Conservation (phyloP, 2,329 filamentous ascomycete species). For the Tetracladium maxilliforme region DNA sequence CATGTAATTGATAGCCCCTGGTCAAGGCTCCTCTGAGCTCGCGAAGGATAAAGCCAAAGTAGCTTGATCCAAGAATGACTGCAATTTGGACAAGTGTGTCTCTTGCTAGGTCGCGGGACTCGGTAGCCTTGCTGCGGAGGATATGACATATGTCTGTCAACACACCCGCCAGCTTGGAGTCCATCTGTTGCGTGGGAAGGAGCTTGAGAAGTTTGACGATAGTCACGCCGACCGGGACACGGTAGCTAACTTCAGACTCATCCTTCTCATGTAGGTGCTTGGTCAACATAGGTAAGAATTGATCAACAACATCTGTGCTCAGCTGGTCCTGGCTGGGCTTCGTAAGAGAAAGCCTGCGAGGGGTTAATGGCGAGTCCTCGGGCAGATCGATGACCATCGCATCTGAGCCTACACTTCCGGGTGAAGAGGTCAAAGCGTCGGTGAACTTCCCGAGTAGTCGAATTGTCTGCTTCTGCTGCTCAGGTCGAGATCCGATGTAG, state of each 20-base stretch:
- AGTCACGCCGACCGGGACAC: constrained; percentile 79
- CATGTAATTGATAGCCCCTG: constrained; percentile 83
- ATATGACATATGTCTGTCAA: constrained; percentile 90
- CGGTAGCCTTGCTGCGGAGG: constrained; percentile 73
- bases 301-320: constrained; percentile 53
- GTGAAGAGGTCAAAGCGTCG: constrained; percentile 54
- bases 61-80: constrained; percentile 62
- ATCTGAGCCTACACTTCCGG: constrained; percentile 16
- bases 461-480: constrained; percentile 75
- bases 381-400: constrained; percentile 26
- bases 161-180: constrained; percentile 63
- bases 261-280: constrained; percentile 87
- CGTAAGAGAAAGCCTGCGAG: constrained; percentile 39
- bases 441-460: constrained; percentile 69
- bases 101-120: constrained; percentile 80
- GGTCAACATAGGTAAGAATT: constrained; percentile 67
- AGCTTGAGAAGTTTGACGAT: constrained; percentile 77
- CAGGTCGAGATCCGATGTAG: constrained; percentile 67
- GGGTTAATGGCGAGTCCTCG: constrained; percentile 7
- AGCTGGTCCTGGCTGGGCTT: constrained; percentile 56
- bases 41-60: constrained; percentile 86
- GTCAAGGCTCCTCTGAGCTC: constrained; percentile 73
- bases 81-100: constrained; percentile 80
- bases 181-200: constrained; percentile 58
- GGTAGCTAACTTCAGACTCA: constrained; percentile 83